Conservation (phyloP, 1,284 basidiomycete genomes). For the Golubevia sp. region DNA sequence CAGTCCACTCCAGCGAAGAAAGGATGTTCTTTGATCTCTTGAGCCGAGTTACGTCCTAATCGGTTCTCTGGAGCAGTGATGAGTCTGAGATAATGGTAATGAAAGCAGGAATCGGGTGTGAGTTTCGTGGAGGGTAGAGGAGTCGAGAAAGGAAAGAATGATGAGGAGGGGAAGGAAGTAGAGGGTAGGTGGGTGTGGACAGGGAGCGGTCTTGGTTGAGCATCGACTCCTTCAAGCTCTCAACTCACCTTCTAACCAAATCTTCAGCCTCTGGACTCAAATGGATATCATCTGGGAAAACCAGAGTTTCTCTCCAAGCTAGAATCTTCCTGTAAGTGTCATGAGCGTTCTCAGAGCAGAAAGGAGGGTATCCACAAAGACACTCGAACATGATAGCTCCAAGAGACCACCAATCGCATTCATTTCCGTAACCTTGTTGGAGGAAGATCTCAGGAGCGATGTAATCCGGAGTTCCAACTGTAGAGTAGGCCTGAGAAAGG, state of each 20-base stretch:
- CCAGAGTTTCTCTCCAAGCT: constrained; percentile 85
- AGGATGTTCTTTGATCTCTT: constrained; percentile 88
- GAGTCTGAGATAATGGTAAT: constrained; percentile 64
- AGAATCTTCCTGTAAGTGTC: constrained; percentile 99
- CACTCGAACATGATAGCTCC: constrained; percentile 98
- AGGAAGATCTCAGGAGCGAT: constrained; percentile 98
- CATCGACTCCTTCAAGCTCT: background rate
- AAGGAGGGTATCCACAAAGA: constrained; percentile 91
- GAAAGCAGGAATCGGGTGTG: background rate
- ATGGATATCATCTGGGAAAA: constrained; percentile 93
- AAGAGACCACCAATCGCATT: constrained; percentile 90
- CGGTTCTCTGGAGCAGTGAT: constrained; percentile 83
- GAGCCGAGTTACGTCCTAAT: constrained; percentile 69
- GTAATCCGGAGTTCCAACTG: constrained; percentile 98
- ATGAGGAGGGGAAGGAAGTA: constrained; percentile 3
- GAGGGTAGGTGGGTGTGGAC: background rate
- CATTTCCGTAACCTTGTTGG: constrained; percentile 95
- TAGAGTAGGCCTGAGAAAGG: constrained; percentile 58
- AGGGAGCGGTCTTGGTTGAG: constrained; percentile 18
- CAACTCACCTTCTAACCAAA: constrained; percentile 74
- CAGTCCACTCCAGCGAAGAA: constrained; percentile 98
- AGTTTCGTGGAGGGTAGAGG: constrained; percentile 2
- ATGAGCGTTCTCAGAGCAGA: constrained; percentile 95
- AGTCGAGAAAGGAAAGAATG: constrained; percentile 12
- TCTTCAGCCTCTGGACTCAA: constrained; percentile 90